These are phyloP conservation scores for Rosa persica DNA, from an alignment of 306 rosid genomes.

Conservation along the genomic window DNA sequence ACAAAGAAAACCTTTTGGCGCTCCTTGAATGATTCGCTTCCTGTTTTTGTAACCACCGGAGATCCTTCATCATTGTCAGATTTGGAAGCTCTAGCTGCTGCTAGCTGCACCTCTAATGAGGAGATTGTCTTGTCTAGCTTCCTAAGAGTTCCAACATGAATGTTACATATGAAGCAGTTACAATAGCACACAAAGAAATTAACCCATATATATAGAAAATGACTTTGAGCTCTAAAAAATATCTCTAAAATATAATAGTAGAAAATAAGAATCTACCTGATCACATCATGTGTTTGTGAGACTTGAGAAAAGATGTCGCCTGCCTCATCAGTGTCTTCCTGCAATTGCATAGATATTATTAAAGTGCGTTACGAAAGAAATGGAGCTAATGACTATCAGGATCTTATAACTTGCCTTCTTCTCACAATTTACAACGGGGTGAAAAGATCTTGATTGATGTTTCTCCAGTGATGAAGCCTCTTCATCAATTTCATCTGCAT, in stretches of 20 bases:
- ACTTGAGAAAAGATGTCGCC: conserved; percentile 55
- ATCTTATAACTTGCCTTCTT: conserved; percentile 45
- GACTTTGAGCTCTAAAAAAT: neutral
- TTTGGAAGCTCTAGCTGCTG: conserved; percentile 55
- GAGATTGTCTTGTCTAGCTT: conserved; percentile 56
- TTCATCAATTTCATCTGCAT: conserved; percentile 36
- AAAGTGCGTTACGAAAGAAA: neutral
- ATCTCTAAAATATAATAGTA: neutral
- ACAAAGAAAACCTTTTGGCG: conserved; percentile 59
- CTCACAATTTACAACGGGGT: conserved; percentile 38
- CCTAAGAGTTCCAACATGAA: conserved; percentile 31
- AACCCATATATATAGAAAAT: neutral
- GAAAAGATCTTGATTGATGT: conserved; percentile 29
- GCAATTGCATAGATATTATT: conserved; percentile 24
- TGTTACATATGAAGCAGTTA: neutral
- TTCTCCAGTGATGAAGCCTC: conserved; percentile 28
- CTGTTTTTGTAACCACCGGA: conserved; percentile 30
- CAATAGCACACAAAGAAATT: neutral
- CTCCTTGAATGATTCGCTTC: conserved; percentile 34
- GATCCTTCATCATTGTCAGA: conserved; percentile 36
- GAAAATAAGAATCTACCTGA: conserved; percentile 35
- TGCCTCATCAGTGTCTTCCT: conserved; percentile 39
- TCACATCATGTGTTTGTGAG: conserved; percentile 56
- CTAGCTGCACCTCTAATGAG: conserved; percentile 59
- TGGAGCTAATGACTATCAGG: conserved; percentile 1